These are phyloP conservation scores for Prunus yedoensis DNA, from an alignment of 331 rosid genomes.

Conservation along the genomic window DNA sequence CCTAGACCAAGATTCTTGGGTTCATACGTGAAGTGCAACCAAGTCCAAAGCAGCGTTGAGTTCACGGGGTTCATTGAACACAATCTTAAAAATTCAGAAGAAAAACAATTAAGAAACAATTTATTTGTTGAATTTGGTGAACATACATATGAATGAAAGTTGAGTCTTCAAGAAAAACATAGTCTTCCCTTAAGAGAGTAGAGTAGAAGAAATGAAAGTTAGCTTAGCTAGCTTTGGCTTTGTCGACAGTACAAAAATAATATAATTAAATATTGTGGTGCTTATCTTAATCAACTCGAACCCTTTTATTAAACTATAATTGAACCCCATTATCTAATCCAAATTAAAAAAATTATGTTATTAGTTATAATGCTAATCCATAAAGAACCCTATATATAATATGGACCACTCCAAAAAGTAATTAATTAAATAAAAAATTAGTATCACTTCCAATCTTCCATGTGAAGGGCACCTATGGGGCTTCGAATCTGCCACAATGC, in stretches of 20 bases:
- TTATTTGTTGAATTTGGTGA: conserved; percentile 38
- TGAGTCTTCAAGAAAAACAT: conserved; percentile 48
- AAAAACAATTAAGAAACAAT: neutral
- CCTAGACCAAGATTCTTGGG: conserved; percentile 35
- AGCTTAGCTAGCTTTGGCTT: conserved; percentile 4
- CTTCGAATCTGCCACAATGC: conserved; percentile 65
- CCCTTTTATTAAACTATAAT: conserved; percentile 44
- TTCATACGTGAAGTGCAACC: conserved; percentile 25
- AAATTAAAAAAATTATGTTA: conserved; percentile 32
- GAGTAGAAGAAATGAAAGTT: conserved; percentile 24
- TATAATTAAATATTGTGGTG: conserved; percentile 16
- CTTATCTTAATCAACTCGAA: conserved; percentile 52
- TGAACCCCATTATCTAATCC: conserved; percentile 41
- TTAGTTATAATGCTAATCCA: conserved; percentile 50
- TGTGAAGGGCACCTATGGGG: conserved; percentile 76
- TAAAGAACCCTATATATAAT: conserved; percentile 18
- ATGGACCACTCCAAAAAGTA: conserved; percentile 64
- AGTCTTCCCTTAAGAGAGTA: conserved; percentile 40
- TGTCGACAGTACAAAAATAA: conserved; percentile 30
- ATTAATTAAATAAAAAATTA: neutral
- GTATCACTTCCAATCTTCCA: conserved; percentile 33
- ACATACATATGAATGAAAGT: conserved; percentile 11
- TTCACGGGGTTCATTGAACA: conserved; percentile 30
- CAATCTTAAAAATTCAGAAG: neutral
- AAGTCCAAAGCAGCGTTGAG: conserved; percentile 34